These are phyloP conservation scores for Chrysanthemum makinoi DNA, from an alignment of 129 eudicot species.

Conservation along the genomic window DNA sequence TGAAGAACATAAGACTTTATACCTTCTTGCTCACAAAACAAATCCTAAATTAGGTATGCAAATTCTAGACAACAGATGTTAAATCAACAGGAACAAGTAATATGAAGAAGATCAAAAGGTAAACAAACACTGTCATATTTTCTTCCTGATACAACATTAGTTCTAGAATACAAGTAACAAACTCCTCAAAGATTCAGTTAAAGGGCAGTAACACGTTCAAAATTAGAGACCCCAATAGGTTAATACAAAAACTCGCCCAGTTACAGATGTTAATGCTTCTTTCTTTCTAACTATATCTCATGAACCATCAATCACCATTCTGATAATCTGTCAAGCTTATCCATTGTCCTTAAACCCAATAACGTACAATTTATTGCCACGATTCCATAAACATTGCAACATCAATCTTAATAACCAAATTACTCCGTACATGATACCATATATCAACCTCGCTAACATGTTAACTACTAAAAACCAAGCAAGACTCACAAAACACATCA, in stretches of 20 bases:
- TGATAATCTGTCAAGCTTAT: not conserved
- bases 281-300: slow-evolving; percentile 9
- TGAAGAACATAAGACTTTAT: slow-evolving; percentile 11
- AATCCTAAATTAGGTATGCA: not conserved
- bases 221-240: slow-evolving; percentile 18
- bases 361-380: not conserved
- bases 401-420: slow-evolving; percentile 1
- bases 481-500: slow-evolving; percentile 9
- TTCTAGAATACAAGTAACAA: slow-evolving; percentile 9
- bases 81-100: not conserved
- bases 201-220: not conserved
- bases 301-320: slow-evolving; percentile 7
- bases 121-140: not conserved
- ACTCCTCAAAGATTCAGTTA: not conserved
- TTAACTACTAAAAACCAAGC: not conserved
- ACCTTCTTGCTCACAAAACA: slow-evolving; percentile 9
- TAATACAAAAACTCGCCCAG: slow-evolving; percentile 4
- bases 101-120: not conserved
- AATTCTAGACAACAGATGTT: not conserved
- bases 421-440: not conserved
- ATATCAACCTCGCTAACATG: not conserved
- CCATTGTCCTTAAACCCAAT: not conserved
- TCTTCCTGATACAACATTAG: not conserved
- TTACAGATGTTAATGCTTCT: slow-evolving; percentile 16
- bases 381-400: slow-evolving; percentile 4